Conservation (phyloP, 306 rosid genomes). For the Lathyrus oleraceus region DNA sequence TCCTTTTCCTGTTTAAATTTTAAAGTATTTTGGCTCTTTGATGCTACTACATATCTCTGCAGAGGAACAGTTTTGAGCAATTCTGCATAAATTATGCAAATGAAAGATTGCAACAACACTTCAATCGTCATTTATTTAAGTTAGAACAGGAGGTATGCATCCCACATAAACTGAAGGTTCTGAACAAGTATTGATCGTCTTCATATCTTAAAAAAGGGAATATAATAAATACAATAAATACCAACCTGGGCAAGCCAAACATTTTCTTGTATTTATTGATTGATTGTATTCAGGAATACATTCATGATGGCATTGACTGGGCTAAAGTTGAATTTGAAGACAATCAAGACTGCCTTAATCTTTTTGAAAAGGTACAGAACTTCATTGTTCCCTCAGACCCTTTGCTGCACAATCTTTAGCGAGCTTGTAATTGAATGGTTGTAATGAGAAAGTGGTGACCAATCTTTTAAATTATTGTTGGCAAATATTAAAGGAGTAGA, state of each 20-base stretch:
- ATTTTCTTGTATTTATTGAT: slow-evolving; percentile 23
- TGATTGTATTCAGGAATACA: slow-evolving; percentile 61
- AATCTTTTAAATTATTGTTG: slow-evolving; percentile 1
- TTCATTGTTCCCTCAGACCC: not conserved
- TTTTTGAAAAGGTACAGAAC: slow-evolving; percentile 75
- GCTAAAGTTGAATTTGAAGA: slow-evolving; percentile 93
- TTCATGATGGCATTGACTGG: slow-evolving; percentile 96
- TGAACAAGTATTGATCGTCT: slow-evolving; percentile 1
- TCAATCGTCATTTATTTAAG: slow-evolving; percentile 96
- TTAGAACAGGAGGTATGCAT: slow-evolving; percentile 87
- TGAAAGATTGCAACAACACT: slow-evolving; percentile 93
- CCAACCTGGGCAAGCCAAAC: not conserved
- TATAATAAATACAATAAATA: not conserved
- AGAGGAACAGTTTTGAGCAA: slow-evolving; percentile 96
- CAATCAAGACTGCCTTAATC: slow-evolving; percentile 87
- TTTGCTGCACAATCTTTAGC: not conserved
- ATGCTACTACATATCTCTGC: slow-evolving; percentile 33
- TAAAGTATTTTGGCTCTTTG: slow-evolving; percentile 29
- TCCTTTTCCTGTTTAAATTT: slow-evolving; percentile 24
- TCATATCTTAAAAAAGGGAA: slow-evolving; percentile 6
- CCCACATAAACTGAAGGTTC: slow-evolving; percentile 4
- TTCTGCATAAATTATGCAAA: slow-evolving; percentile 67
- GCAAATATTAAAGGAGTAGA: not conserved
- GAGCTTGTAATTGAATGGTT: slow-evolving; percentile 18
- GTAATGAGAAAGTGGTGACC: not conserved